Evolutionary conservation across 257 asterid species (phyloP).

Genomic region (Fraxinus americana): DNA sequence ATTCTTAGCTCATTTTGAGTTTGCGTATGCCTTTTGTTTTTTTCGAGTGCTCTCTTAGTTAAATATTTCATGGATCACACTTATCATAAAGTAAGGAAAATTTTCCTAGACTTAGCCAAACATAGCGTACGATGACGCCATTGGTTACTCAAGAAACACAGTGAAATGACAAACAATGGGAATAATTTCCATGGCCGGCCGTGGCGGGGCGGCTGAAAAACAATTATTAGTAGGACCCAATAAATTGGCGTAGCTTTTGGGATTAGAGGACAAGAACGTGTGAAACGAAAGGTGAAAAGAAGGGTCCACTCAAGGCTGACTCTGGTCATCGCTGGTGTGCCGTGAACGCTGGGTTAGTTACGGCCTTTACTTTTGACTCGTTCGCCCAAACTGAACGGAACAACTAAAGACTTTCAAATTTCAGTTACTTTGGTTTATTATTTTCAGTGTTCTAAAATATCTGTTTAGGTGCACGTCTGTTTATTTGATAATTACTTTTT

Average conservation of each 20-base stretch:
- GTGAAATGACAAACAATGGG: neutral
- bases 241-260: neutral
- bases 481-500: no score
- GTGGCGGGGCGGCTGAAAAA: conserved; percentile 2
- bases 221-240: neutral
- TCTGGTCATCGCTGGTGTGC: conserved; percentile 44
- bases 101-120: neutral
- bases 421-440: no score
- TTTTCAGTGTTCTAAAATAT: no score
- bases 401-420: no score
- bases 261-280: neutral
- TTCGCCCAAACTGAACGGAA: neutral
- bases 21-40: no score
- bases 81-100: no score
- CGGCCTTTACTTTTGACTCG: neutral
- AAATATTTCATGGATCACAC: no score
- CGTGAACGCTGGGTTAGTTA: conserved; percentile 21
- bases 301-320: neutral
- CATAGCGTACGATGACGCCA: neutral
- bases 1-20: no score
- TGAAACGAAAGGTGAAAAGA: no score
- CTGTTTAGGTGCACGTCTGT: no score
- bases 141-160: neutral
- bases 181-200: conserved; percentile 9
- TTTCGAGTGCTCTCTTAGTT: no score